A percentile compares a stretch with the other conserved stretches of the same genome.
phyloP scores from a whole-genome alignment of 441 rosid species.

The Populus trichocarpa region DNA sequence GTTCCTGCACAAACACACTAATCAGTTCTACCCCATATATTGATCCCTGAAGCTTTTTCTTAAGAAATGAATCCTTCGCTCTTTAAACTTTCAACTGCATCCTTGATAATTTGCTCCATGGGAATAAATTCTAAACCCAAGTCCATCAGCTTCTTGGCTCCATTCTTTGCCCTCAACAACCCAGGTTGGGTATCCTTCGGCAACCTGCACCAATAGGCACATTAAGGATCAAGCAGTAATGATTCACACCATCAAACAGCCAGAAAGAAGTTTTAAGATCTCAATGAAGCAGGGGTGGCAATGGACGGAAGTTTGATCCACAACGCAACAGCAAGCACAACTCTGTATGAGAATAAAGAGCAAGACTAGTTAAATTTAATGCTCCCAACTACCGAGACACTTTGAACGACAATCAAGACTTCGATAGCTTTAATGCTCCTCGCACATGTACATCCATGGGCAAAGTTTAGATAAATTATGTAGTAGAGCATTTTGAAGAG shows the following conservation, averaged over 20 bases:
- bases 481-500: background rate
- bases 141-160: slow-evolving; percentile 65
- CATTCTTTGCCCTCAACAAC: slow-evolving; percentile 61
- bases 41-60: slow-evolving; percentile 1
- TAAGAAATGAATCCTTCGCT: slow-evolving; percentile 56
- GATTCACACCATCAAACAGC: background rate
- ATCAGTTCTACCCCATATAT: background rate
- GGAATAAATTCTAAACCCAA: slow-evolving; percentile 74
- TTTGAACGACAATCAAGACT: background rate
- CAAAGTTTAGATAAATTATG: too few species aligned
- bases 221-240: background rate
- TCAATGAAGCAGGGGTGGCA: background rate
- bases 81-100: slow-evolving; percentile 71
- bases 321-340: background rate
- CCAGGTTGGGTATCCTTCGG: slow-evolving; percentile 81
- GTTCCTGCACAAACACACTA: background rate
- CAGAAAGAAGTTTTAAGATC: background rate
- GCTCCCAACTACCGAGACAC: background rate
- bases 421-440: background rate
- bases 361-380: background rate
- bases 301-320: background rate
- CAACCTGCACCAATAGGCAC: slow-evolving; percentile 34
- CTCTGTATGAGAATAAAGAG: background rate
- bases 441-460: background rate
- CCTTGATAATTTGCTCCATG: slow-evolving; percentile 82